Percentiles rank a stretch among this genome's conserved stretches.
phyloP scores from a whole-genome alignment of 2,329 filamentous ascomycete species.

The Rhynchosporium graminicola region DNA sequence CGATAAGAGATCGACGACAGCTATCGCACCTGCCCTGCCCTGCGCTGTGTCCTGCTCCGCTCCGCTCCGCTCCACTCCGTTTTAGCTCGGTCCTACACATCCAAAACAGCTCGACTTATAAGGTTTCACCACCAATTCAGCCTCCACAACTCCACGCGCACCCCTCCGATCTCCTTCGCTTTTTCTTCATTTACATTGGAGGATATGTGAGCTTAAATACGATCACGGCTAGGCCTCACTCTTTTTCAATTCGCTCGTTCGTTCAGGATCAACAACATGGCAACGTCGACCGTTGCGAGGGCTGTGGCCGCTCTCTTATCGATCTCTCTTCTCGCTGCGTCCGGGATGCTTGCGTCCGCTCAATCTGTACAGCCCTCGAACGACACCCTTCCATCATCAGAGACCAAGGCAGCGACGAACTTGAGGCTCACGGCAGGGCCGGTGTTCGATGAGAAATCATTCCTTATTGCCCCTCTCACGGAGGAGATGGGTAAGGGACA shows the following conservation, averaged over 20 bases:
- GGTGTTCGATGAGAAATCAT: slow-evolving; percentile 22
- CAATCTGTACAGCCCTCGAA: slow-evolving; percentile 36
- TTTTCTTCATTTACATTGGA: not conserved
- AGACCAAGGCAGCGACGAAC: slow-evolving; percentile 24
- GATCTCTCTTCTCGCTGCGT: slow-evolving; percentile 24
- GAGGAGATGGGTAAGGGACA: slow-evolving; percentile 30
- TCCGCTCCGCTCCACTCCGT: not conserved
- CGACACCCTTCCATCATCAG: slow-evolving; percentile 27
- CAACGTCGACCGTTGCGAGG: slow-evolving; percentile 35
- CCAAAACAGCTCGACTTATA: not conserved
- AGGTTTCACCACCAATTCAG: not conserved
- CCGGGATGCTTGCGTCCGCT: slow-evolving; percentile 27
- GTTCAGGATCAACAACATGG: slow-evolving; percentile 28
- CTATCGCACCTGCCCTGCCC: not conserved
- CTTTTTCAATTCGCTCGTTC: slow-evolving; percentile 17
- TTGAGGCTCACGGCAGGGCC: slow-evolving; percentile 26
- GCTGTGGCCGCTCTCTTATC: slow-evolving; percentile 28
- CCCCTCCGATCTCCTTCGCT: not conserved
- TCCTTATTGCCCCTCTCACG: slow-evolving; percentile 36
- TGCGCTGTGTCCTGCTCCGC: not conserved
- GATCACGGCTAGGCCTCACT: not conserved
- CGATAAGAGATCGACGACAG: not conserved
- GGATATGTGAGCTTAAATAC: slow-evolving; percentile 4
- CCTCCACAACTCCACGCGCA: not conserved
- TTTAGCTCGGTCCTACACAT: not conserved